phyloP scores from a whole-genome alignment of 495 filamentous ascomycete genomes.

The Bombardia bombarda region DNA sequence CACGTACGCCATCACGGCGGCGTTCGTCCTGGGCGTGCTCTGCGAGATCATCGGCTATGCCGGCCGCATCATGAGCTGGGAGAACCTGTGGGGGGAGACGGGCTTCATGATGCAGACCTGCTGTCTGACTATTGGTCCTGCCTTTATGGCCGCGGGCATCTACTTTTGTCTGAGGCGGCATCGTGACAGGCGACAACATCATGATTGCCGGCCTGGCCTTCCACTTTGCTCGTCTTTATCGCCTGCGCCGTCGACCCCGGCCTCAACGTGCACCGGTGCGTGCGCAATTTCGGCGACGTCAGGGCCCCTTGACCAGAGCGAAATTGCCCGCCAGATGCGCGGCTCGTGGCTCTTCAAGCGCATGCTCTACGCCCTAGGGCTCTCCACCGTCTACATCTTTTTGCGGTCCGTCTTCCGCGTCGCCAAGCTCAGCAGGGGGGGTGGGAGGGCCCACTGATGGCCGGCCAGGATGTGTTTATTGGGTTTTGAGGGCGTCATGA shows the following conservation, averaged over 20 bases:
- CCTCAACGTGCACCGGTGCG: slow-evolving; percentile 21
- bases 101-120: slow-evolving; percentile 49
- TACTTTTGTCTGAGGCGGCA: slow-evolving; percentile 51
- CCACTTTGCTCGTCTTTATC: slow-evolving; percentile 44
- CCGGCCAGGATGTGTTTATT: slow-evolving; percentile 56
- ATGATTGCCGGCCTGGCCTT: slow-evolving; percentile 58
- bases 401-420: slow-evolving; percentile 56
- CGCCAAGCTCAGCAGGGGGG: slow-evolving; percentile 56
- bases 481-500: slow-evolving; percentile 66
- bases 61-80: slow-evolving; percentile 31
- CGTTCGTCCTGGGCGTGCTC: slow-evolving; percentile 32
- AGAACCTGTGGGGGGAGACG: slow-evolving; percentile 34
- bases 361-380: slow-evolving; percentile 32
- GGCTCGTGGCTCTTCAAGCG: slow-evolving; percentile 25
- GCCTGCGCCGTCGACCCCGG: slow-evolving; percentile 34
- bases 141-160: slow-evolving; percentile 55
- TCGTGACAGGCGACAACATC: slow-evolving; percentile 47
- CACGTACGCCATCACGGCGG: slow-evolving; percentile 28
- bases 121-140: slow-evolving; percentile 56
- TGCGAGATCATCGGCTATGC: slow-evolving; percentile 39
- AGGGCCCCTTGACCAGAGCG: slow-evolving; percentile 19
- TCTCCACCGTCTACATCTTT: slow-evolving; percentile 52
- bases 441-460: slow-evolving; percentile 50
- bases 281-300: slow-evolving; percentile 12
- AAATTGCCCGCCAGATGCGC: slow-evolving; percentile 10